Evolutionary conservation across 306 rosid species (phyloP).

Genomic region (Calophaca sinica): DNA sequence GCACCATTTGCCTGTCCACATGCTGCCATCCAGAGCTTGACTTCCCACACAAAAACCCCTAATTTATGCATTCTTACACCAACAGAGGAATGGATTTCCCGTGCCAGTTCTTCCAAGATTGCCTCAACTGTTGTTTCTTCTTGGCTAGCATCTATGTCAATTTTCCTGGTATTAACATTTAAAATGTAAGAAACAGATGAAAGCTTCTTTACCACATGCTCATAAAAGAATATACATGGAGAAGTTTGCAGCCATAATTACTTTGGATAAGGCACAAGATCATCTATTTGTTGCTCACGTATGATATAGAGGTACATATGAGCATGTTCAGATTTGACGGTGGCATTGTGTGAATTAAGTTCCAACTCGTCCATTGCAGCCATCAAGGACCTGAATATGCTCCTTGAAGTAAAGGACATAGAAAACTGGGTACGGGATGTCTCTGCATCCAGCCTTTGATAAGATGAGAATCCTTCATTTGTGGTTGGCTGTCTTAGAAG

Average conservation of each 20-base stretch:
- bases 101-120: slow-evolving; percentile 73
- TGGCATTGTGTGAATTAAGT: slow-evolving; percentile 86
- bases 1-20: slow-evolving; percentile 82
- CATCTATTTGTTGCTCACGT: slow-evolving; percentile 79
- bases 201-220: slow-evolving; percentile 32
- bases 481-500: slow-evolving; percentile 89
- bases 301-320: slow-evolving; percentile 94
- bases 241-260: slow-evolving; percentile 52
- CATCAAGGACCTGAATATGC: slow-evolving; percentile 87
- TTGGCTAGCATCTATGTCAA: slow-evolving; percentile 59
- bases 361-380: slow-evolving; percentile 99
- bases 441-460: slow-evolving; percentile 66
- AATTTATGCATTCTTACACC: slow-evolving; percentile 98
- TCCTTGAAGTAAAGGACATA: slow-evolving; percentile 82
- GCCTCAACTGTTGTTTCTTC: slow-evolving; percentile 75
- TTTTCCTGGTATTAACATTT: slow-evolving; percentile 67
- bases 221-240: slow-evolving; percentile 34
- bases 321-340: slow-evolving; percentile 79
- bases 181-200: slow-evolving; percentile 49
- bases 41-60: slow-evolving; percentile 96
- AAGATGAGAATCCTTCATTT: slow-evolving; percentile 71
- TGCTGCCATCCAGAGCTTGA: slow-evolving; percentile 87
- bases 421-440: slow-evolving; percentile 55
- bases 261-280: slow-evolving; percentile 83
- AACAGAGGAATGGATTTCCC: slow-evolving; percentile 76